These are phyloP conservation scores for Puccinia novopanici DNA, from an alignment of 1,284 basidiomycete genomes.

Conservation along the genomic window DNA sequence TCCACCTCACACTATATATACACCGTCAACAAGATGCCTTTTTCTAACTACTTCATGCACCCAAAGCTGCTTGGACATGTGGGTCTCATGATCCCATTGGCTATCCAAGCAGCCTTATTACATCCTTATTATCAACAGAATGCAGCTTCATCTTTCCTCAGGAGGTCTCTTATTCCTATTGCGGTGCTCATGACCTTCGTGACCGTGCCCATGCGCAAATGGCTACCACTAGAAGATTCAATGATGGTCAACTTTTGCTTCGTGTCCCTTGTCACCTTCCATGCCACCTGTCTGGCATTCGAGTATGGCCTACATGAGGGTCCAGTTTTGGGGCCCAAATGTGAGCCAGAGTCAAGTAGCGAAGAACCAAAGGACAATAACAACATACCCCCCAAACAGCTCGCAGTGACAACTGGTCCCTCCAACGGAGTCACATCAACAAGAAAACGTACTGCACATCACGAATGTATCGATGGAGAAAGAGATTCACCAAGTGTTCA, in stretches of 20 bases:
- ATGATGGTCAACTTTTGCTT: conserved; percentile 43
- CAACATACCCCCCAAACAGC: background rate
- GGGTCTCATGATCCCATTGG: conserved; percentile 39
- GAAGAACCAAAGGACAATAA: background rate
- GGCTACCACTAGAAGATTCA: conserved; percentile 40
- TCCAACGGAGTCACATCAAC: background rate
- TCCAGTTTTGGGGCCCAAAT: conserved; percentile 28
- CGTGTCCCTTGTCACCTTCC: conserved; percentile 43
- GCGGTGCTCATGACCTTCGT: conserved; percentile 34
- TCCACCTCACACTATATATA: background rate
- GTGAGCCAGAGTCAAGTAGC: background rate
- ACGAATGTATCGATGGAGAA: background rate
- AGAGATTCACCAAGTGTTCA: background rate
- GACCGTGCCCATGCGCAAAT: conserved; percentile 33
- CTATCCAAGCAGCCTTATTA: conserved; percentile 44
- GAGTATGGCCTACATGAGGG: conserved; percentile 40
- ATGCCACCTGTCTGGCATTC: conserved; percentile 39
- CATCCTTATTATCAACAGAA: conserved; percentile 48
- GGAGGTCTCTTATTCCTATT: conserved; percentile 35
- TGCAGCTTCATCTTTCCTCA: conserved; percentile 13
- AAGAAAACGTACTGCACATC: conserved; percentile 8
- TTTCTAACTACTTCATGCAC: background rate
- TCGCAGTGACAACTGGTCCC: background rate
- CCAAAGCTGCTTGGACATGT: conserved; percentile 40
- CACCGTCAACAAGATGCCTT: conserved; percentile 3